Conservation (phyloP, 805 yeast species). For the Teunomyces pallodes region DNA sequence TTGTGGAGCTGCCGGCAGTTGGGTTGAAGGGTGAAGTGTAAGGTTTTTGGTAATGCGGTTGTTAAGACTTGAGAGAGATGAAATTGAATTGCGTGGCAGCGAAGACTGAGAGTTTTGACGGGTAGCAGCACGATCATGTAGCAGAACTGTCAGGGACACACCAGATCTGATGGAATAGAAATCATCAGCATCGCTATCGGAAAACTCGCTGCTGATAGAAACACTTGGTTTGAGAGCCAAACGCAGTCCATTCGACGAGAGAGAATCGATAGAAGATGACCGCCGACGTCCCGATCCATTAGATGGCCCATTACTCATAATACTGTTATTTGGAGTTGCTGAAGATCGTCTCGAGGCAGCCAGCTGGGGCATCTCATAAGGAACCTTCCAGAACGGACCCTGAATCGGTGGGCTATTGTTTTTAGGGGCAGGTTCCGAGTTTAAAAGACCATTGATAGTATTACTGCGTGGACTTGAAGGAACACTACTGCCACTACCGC, state of each 20-base stretch:
- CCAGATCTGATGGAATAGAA: conserved; percentile 25
- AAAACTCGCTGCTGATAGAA: conserved; percentile 19
- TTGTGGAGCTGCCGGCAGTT: not conserved
- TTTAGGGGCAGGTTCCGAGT: conserved; percentile 12
- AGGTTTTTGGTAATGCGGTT: conserved; percentile 26
- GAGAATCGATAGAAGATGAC: conserved; percentile 46
- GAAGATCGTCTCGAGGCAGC: conserved; percentile 13
- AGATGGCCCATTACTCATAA: not conserved
- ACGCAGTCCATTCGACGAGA: conserved; percentile 41
- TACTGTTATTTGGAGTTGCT: conserved; percentile 11
- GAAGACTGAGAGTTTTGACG: conserved; percentile 15
- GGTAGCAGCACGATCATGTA: not conserved
- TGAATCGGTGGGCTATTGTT: conserved; percentile 31
- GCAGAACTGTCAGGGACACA: conserved; percentile 12
- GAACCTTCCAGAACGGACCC: conserved; percentile 60
- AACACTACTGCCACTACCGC: not conserved
- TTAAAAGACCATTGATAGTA: conserved; percentile 8
- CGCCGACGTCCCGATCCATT: conserved; percentile 26
- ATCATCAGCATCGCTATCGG: conserved; percentile 34
- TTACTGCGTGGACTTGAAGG: conserved; percentile 9
- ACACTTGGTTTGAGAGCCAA: conserved; percentile 28
- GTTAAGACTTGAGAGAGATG: conserved; percentile 29
- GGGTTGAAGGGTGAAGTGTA: conserved; percentile 4
- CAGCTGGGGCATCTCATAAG: conserved; percentile 50
- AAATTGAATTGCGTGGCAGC: conserved; percentile 34